Conservation (phyloP, 768 basidiomycete species). For the Amanita pallidorosea region DNA sequence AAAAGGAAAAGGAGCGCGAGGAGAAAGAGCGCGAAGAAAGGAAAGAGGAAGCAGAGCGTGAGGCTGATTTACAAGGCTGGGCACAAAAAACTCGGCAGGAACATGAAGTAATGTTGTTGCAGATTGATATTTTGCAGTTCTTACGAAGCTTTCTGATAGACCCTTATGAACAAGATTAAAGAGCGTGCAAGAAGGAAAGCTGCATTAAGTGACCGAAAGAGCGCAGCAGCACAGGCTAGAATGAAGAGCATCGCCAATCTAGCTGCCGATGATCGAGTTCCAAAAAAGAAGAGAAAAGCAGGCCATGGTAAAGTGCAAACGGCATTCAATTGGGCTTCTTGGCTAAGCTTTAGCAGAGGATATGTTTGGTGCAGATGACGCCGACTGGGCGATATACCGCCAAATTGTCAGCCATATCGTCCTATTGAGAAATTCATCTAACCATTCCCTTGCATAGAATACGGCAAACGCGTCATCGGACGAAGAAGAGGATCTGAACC, state of each 20-base stretch:
- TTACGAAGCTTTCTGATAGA: slow-evolving; percentile 26
- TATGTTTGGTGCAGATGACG: slow-evolving; percentile 87
- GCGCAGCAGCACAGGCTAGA: slow-evolving; percentile 86
- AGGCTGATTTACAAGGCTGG: slow-evolving; percentile 66
- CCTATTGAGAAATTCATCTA: not conserved
- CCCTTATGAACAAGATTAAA: slow-evolving; percentile 75
- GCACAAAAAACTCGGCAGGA: slow-evolving; percentile 57
- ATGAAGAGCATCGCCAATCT: slow-evolving; percentile 95
- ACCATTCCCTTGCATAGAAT: slow-evolving; percentile 32
- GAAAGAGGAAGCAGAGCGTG: slow-evolving; percentile 69
- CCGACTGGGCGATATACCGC: slow-evolving; percentile 96
- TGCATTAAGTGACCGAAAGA: slow-evolving; percentile 84
- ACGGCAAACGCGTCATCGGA: slow-evolving; percentile 64
- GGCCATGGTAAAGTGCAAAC: slow-evolving; percentile 48
- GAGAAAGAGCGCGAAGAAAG: slow-evolving; percentile 62
- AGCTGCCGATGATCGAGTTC: slow-evolving; percentile 75
- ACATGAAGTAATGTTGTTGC: slow-evolving; percentile 51
- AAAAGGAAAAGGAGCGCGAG: slow-evolving; percentile 79
- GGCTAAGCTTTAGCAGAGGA: slow-evolving; percentile 47
- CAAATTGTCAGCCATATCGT: slow-evolving; percentile 60
- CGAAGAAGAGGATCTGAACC: slow-evolving; percentile 80
- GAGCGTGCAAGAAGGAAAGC: slow-evolving; percentile 71
- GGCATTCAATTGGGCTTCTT: not conserved
- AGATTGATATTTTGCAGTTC: not conserved
- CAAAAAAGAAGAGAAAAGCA: slow-evolving; percentile 79